Conservation (phyloP, 108 stramenopile species). For the Stephanodiscus minutulus region DNA sequence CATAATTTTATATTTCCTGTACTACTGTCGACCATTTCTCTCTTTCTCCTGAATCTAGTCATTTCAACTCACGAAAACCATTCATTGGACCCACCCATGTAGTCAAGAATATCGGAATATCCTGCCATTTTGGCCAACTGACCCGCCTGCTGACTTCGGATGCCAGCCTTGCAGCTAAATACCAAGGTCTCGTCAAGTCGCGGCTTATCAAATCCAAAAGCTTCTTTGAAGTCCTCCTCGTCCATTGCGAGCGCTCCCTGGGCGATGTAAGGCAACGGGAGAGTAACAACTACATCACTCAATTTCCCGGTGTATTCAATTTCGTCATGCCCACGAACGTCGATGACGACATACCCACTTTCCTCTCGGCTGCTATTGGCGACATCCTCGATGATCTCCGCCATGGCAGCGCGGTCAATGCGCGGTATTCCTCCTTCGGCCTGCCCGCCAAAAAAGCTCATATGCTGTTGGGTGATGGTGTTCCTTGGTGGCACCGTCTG, state of each 20-base stretch:
- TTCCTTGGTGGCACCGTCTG: not conserved
- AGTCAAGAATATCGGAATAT: conserved; percentile 76
- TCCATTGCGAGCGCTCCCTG: conserved; percentile 63
- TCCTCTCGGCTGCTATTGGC: conserved; percentile 64
- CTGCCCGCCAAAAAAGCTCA: conserved; percentile 38
- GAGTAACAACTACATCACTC: conserved; percentile 52
- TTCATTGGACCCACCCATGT: conserved; percentile 70
- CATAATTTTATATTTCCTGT: no score
- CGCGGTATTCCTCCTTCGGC: conserved; percentile 27
- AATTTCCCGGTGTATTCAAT: conserved; percentile 70
- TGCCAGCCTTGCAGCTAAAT: conserved; percentile 75
- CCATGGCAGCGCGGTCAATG: conserved; percentile 49
- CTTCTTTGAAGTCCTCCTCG: conserved; percentile 78
- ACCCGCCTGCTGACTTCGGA: conserved; percentile 63
- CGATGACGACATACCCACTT: conserved; percentile 69
- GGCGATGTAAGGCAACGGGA: conserved; percentile 65
- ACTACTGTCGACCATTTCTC: not conserved
- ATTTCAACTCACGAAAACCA: conserved; percentile 59
- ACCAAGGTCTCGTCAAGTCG: conserved; percentile 70
- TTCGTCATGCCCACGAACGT: conserved; percentile 72
- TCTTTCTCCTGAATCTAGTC: not conserved
- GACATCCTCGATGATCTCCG: conserved; percentile 73
- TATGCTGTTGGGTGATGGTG: conserved; percentile 5
- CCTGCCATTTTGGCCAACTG: conserved; percentile 63
- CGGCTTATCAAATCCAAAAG: conserved; percentile 75